phyloP scores from a whole-genome alignment of 1,139 yeast genomes.

The Protomyces inundatus region DNA sequence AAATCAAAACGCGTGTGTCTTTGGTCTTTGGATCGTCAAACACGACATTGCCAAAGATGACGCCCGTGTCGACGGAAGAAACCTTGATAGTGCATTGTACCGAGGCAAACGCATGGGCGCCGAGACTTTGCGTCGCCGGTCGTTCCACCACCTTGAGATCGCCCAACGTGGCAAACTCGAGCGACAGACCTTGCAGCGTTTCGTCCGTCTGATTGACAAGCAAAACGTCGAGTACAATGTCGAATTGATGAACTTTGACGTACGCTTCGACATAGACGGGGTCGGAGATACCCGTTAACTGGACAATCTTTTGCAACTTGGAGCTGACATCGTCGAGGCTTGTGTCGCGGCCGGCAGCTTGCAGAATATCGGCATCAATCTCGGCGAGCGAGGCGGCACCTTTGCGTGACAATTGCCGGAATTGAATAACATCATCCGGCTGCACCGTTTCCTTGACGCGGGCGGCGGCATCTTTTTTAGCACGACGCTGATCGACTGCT shows the following conservation, averaged over 20 bases:
- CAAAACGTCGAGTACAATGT: slow-evolving; percentile 87
- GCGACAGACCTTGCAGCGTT: slow-evolving; percentile 84
- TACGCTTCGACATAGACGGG: slow-evolving; percentile 98
- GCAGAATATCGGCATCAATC: slow-evolving; percentile 42
- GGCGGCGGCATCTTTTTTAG: slow-evolving; percentile 55
- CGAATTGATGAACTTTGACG: slow-evolving; percentile 90
- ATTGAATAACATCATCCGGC: slow-evolving; percentile 72
- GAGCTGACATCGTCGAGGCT: slow-evolving; percentile 59
- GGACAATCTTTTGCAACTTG: slow-evolving; percentile 80
- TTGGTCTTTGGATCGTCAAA: slow-evolving; percentile 95
- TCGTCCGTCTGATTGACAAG: slow-evolving; percentile 90
- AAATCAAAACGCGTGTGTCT: slow-evolving; percentile 81
- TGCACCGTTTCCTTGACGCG: slow-evolving; percentile 67
- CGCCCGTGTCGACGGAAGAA: slow-evolving; percentile 95
- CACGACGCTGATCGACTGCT: slow-evolving; percentile 48
- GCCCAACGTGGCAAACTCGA: slow-evolving; percentile 94
- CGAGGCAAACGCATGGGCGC: slow-evolving; percentile 93
- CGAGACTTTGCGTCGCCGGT: slow-evolving; percentile 87
- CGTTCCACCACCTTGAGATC: slow-evolving; percentile 91
- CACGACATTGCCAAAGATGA: slow-evolving; percentile 92
- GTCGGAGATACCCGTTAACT: slow-evolving; percentile 93
- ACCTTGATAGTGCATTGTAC: slow-evolving; percentile 87
- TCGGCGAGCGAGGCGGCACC: slow-evolving; percentile 42
- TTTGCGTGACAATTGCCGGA: slow-evolving; percentile 71
- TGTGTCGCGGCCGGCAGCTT: slow-evolving; percentile 48